Percentiles rank a stretch among this genome's conserved stretches.
These are phyloP conservation scores for Zygoascus tannicola DNA, from an alignment of 805 yeast species.

Conservation along the genomic window DNA sequence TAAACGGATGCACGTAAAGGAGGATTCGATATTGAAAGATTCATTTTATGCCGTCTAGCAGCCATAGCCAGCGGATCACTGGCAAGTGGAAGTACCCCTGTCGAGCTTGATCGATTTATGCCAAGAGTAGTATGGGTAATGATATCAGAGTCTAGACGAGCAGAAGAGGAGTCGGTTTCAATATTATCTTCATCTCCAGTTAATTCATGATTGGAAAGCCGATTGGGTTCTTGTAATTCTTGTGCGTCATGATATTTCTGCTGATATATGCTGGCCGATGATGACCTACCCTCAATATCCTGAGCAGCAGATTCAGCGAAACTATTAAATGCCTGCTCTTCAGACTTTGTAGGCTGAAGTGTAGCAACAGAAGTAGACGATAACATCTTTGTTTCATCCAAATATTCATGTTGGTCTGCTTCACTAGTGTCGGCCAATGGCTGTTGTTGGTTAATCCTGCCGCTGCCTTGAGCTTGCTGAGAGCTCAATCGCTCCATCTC, in stretches of 20 bases:
- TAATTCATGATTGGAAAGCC: not conserved
- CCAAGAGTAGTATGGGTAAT: not conserved
- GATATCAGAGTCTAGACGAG: too few relatives aligned
- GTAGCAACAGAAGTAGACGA: not conserved
- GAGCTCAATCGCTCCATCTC: constrained; percentile 3
- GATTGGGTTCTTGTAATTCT: too few relatives aligned
- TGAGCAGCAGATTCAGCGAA: too few relatives aligned
- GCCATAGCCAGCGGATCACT: constrained; percentile 7
- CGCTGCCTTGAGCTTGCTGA: too few relatives aligned
- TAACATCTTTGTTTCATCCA: not conserved
- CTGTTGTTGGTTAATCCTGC: too few relatives aligned
- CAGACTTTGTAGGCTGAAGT: not conserved
- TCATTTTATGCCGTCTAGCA: constrained; percentile 4
- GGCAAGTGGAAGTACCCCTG: not conserved
- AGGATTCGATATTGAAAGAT: not conserved
- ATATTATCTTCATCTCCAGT: too few relatives aligned
- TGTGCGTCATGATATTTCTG: too few relatives aligned
- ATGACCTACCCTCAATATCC: too few relatives aligned
- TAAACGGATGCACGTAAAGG: constrained; percentile 10
- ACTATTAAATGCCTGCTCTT: not conserved
- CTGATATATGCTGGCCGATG: too few relatives aligned
- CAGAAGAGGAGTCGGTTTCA: not conserved
- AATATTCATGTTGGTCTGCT: too few relatives aligned
- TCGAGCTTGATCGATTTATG: not conserved
- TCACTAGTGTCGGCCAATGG: too few relatives aligned